phyloP scores from a whole-genome alignment of 805 yeast species.

The Starmerella scarabaei region DNA sequence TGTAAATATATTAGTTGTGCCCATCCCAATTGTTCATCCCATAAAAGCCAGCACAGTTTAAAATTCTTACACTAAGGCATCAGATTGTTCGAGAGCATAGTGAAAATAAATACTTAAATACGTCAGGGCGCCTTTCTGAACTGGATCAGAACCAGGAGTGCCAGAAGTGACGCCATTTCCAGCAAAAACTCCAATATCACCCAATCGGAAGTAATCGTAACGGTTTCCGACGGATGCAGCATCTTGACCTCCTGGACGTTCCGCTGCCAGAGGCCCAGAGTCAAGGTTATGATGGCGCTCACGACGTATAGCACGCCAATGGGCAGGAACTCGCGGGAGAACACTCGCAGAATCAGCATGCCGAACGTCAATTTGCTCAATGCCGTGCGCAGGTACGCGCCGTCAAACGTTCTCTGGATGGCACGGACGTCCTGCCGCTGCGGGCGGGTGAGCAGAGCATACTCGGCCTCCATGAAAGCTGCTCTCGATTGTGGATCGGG shows the following conservation, averaged over 20 bases:
- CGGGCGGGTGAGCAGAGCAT: slow-evolving; percentile 11
- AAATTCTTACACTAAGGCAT: too few relatives aligned
- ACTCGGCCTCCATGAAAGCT: slow-evolving; percentile 1
- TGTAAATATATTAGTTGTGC: too few relatives aligned
- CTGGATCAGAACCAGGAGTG: slow-evolving; percentile 34
- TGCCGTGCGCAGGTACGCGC: slow-evolving; percentile 66
- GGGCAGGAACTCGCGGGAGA: slow-evolving; percentile 49
- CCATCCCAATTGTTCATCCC: too few relatives aligned
- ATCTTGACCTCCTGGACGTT: slow-evolving; percentile 27
- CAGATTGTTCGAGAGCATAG: too few relatives aligned
- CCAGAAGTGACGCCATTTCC: slow-evolving; percentile 39
- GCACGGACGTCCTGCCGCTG: slow-evolving; percentile 34
- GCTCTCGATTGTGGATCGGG: neutral
- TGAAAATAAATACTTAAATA: too few relatives aligned
- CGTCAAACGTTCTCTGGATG: slow-evolving; percentile 73
- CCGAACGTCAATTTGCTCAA: slow-evolving; percentile 56
- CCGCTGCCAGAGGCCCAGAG: slow-evolving; percentile 29
- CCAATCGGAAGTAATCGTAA: slow-evolving; percentile 47
- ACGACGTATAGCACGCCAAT: slow-evolving; percentile 54
- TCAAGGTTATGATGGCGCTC: slow-evolving; percentile 39
- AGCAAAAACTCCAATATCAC: slow-evolving; percentile 41
- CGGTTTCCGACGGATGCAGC: slow-evolving; percentile 33
- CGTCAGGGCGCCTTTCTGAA: too few relatives aligned
- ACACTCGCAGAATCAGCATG: slow-evolving; percentile 49
- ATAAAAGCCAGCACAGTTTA: too few relatives aligned